Conservation (phyloP, 129 eudicot species). For the Flaveria sonorensis region DNA sequence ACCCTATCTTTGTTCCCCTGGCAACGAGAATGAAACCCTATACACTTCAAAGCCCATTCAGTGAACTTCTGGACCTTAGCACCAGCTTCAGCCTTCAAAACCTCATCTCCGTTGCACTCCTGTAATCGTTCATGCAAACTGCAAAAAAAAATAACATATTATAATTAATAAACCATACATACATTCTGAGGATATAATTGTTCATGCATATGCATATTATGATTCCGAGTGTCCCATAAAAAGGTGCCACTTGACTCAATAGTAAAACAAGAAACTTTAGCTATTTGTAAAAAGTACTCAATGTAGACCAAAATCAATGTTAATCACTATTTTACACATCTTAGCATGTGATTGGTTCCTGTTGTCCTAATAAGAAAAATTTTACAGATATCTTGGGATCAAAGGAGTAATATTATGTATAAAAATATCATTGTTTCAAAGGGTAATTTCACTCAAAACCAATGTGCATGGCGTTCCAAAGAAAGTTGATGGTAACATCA, state of each 20-base stretch:
- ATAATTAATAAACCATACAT: background rate
- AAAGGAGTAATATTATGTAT: background rate
- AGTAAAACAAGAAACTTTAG: background rate
- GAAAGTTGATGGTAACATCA: background rate
- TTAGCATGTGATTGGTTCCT: background rate
- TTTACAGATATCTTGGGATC: background rate
- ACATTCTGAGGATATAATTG: background rate
- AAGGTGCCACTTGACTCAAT: background rate
- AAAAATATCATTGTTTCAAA: background rate
- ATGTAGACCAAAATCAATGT: background rate
- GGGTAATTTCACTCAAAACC: background rate
- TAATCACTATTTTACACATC: background rate
- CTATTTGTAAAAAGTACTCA: background rate
- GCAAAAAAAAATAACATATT: slow-evolving; percentile 7
- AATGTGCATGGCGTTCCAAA: background rate
- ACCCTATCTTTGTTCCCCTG: slow-evolving; percentile 71
- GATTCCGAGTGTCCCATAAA: background rate
- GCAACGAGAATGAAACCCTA: slow-evolving; percentile 91
- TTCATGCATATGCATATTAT: slow-evolving; percentile 6
- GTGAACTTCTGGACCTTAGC: slow-evolving; percentile 96
- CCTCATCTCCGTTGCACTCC: slow-evolving; percentile 97
- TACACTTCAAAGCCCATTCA: slow-evolving; percentile 98
- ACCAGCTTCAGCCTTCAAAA: slow-evolving; percentile 95
- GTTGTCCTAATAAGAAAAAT: background rate
- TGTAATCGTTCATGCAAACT: slow-evolving; percentile 91